Conservation (phyloP, 148 eudicot species). For the Persicaria tinctoria region DNA sequence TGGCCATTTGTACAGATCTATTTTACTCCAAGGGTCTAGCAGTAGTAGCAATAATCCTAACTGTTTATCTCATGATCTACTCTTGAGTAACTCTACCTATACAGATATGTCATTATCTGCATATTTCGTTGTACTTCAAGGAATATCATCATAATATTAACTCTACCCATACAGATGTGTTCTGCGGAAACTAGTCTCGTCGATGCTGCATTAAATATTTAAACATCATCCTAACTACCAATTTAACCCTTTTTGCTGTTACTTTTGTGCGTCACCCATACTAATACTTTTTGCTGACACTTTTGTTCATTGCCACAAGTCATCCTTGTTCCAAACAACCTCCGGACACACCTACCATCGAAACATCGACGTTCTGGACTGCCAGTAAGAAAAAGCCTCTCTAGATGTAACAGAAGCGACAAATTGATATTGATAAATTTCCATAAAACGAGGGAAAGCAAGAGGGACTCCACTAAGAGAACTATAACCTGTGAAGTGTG, state of each 20-base stretch:
- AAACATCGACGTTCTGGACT: too few species aligned
- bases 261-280: not conserved
- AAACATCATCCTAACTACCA: not conserved
- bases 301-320: not conserved
- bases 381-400: not conserved
- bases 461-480: not conserved
- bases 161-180: not conserved
- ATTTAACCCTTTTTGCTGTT: not conserved
- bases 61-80: too few species aligned
- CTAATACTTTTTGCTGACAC: not conserved
- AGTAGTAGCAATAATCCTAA: not conserved
- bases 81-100: not conserved
- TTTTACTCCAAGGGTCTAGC: not conserved
- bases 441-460: not conserved
- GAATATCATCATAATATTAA: not conserved
- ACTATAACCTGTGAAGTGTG: constrained; percentile 66
- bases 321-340: too few species aligned
- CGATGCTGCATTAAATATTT: not conserved
- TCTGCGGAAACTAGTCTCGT: not conserved
- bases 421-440: constrained; percentile 2
- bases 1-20: not conserved
- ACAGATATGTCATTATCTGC: not conserved
- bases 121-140: not conserved
- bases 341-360: too few species aligned
- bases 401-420: not conserved